Conservation (phyloP, 1,284 basidiomycete species). For the Gymnopus androsaceus region DNA sequence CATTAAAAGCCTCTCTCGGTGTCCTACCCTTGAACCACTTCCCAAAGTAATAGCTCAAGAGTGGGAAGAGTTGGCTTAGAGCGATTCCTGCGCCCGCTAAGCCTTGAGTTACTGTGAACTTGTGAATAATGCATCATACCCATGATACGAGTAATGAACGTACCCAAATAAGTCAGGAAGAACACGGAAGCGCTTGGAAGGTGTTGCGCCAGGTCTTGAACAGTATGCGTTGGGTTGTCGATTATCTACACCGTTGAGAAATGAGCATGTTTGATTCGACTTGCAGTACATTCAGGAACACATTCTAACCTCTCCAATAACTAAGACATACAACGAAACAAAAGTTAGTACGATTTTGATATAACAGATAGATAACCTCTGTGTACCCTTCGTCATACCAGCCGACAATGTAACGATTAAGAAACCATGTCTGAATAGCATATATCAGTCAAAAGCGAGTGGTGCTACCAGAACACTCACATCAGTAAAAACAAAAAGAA, state of each 20-base stretch:
- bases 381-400: conserved; percentile 50
- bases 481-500: conserved; percentile 78
- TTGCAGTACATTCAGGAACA: no score
- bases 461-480: conserved; percentile 32
- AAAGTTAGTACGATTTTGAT: no score
- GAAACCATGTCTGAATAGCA: conserved; percentile 53
- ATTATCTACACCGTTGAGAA: conserved; percentile 40
- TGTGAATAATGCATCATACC: not conserved
- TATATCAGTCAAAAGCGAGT: no score
- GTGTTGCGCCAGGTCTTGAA: conserved; percentile 57
- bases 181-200: conserved; percentile 77
- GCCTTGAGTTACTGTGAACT: conserved; percentile 45
- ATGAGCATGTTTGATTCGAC: no score
- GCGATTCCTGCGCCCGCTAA: conserved; percentile 58
- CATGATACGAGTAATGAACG: conserved; percentile 14
- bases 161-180: conserved; percentile 76
- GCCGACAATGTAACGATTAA: conserved; percentile 71
- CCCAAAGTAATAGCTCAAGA: conserved; percentile 70
- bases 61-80: conserved; percentile 62
- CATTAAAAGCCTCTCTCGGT: conserved; percentile 49
- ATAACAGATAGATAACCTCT: not conserved
- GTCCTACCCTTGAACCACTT: conserved; percentile 57
- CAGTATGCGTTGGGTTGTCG: conserved; percentile 51
- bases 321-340: no score
- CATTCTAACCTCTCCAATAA: conserved; percentile 31